Evolutionary conservation across 441 rosid species (phyloP).

Genomic region (Bocquillonia castaneifolia): DNA sequence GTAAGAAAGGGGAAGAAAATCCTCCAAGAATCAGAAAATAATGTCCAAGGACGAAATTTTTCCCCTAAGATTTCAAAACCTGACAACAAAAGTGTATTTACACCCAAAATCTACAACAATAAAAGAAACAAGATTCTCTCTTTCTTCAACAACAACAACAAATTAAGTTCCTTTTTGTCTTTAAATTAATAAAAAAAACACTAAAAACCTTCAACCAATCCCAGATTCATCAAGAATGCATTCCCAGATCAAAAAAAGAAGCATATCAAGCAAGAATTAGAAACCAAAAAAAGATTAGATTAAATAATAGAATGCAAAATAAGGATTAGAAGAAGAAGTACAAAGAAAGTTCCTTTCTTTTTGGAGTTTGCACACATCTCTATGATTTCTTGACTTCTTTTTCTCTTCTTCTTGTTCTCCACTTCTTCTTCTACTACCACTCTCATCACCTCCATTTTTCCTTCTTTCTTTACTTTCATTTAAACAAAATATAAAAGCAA

Average conservation of each 20-base stretch:
- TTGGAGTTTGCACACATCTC: constrained; percentile 65
- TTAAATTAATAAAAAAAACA: neutral
- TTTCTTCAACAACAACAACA: constrained; percentile 3
- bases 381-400: constrained; percentile 9
- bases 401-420: constrained; percentile 5
- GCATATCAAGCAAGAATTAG: constrained; percentile 27
- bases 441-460: constrained; percentile 14
- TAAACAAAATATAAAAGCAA: constrained; percentile 10
- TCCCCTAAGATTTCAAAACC: constrained; percentile 4
- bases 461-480: constrained; percentile 5
- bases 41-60: constrained; percentile 33
- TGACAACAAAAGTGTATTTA: constrained; percentile 37
- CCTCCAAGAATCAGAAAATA: constrained; percentile 51
- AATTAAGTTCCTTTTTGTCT: neutral
- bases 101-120: constrained; percentile 28
- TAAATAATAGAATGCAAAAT: constrained; percentile 54
- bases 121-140: constrained; percentile 6
- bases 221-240: constrained; percentile 41
- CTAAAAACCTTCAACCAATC: constrained; percentile 27
- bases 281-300: neutral
- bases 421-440: constrained; percentile 16
- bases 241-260: constrained; percentile 30
- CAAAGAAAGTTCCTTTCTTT: constrained; percentile 53
- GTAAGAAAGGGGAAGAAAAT: constrained; percentile 24
- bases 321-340: constrained; percentile 60